These are phyloP conservation scores for Fusarium longipes DNA, from an alignment of 2,329 filamentous ascomycete genomes.

Conservation along the genomic window DNA sequence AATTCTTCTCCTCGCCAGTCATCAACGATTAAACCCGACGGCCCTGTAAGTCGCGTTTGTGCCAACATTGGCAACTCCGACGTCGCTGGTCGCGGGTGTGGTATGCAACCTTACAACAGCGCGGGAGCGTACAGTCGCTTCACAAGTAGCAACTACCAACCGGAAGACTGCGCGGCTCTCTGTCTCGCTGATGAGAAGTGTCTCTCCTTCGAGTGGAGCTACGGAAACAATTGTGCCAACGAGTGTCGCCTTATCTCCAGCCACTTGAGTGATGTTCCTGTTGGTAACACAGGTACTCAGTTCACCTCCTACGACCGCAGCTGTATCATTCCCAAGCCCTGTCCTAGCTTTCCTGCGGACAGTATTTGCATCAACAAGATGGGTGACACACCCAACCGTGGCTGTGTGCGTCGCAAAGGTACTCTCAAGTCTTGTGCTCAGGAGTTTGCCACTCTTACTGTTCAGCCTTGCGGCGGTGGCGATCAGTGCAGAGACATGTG, in stretches of 20 bases:
- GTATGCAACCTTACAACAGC: conserved; percentile 7
- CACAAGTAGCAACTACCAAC: conserved; percentile 7
- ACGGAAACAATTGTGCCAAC: not conserved
- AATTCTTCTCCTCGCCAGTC: not conserved
- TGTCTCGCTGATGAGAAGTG: conserved; percentile 13
- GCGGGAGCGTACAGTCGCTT: conserved; percentile 5
- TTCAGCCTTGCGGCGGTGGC: conserved; percentile 1
- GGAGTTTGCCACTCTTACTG: not conserved
- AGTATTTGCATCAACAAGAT: conserved; percentile 16
- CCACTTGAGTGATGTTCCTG: not conserved
- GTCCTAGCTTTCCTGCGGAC: not conserved
- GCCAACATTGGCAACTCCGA: not conserved
- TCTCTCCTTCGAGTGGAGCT: conserved; percentile 11
- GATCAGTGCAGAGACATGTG: conserved; percentile 12
- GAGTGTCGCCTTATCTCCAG: conserved; percentile 4
- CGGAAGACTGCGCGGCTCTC: not conserved
- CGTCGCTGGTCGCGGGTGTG: conserved; percentile 5
- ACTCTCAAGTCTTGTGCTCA: conserved; percentile 13
- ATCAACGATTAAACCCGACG: conserved; percentile 2
- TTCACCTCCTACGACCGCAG: conserved; percentile 10
- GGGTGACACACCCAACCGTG: not conserved
- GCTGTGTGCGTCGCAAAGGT: not conserved
- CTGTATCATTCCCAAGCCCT: conserved; percentile 5
- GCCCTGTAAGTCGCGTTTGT: conserved; percentile 1
- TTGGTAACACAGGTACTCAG: not conserved